Base-by-base conservation (phyloP, 345 rosid species). In the Lenwebbia sp. region DNA sequence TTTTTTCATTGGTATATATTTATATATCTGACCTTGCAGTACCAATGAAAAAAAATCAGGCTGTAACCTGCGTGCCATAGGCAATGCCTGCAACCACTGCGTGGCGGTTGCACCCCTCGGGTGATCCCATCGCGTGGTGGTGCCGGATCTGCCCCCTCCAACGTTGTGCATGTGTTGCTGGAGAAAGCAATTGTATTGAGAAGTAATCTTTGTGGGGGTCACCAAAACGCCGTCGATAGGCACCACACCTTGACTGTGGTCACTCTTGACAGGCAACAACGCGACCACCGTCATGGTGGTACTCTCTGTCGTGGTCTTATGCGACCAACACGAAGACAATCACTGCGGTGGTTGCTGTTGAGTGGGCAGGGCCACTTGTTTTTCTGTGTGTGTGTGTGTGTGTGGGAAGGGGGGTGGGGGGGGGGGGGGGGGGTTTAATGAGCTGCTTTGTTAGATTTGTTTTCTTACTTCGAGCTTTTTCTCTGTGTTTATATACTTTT, bases 381-480 rank as follows among this genome's bases (percentile, higher is more conserved):
- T 62, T 6, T 60, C 0, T 60, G 10, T 60, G 21, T 60, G 2
- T 58, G 17, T 60, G 40, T 60, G 21, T 14, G 37, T n/a, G 19
- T 58, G 9, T 58, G 3, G 2, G 0, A 2, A 2, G 6, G 13
- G 6, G 2, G 6, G n/a, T 5, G n/a, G n/a, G 14, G 15, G 0
- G 54, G 6, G 15, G 54, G 55, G 21, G 55, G 19, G 15, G 7
- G 47, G 47, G 50, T 47, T 49, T 53, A 53, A 53, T 53, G 55
- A 17, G 55, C 22, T 53, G 55, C 55, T 53, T 53, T 53, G 55
- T 53, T 53, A 53, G 55, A 53, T 53, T 53, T 53, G 0, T 53
- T 53, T 53, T 17, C 55, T 53, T 17, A 53, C 22, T 53, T 53
- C 7, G 22, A 53, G 55, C 55, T 14, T 52, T 53, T 53, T 53